Base-by-base conservation (phyloP, 192 early-diverging fungal genomes). In the Entophlyctis luteolus region DNA sequence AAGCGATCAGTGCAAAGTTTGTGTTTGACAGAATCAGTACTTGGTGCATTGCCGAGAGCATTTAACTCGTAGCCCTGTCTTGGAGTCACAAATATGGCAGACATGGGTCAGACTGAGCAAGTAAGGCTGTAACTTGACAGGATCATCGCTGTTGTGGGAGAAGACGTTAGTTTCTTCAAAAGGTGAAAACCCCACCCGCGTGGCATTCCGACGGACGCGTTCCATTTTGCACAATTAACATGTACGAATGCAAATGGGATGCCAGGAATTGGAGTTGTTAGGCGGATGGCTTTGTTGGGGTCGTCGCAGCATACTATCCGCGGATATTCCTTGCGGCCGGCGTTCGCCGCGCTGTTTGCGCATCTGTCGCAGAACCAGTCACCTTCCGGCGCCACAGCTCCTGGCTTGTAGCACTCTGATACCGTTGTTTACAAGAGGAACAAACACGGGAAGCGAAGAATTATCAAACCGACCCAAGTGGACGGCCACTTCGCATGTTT, bases 211-310 rank as follows among this genome's bases (percentile, higher is more conserved):
- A 60, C 32, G 12, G 39, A 20, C 4, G 10, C 5, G 35, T 60
- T 60, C 58, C 58, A 60, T 28, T 46, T 60, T 36, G 58, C 58
- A 31, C 58, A 60, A 16, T 45, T 45, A 14, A 60, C 58, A 28
- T 60, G 58, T 20, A 60, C 29, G 31, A 60, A 60, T 1, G 58
- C 1, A 5, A 36, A 23, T n/a, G 14, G 18, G 38, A 5, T 16
- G 18, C 38, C 38, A 45, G 34, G 31, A 20, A 45, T 45, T 1
- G 38, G 38, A 4, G 20, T 60, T 60, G 58, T 60, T 38, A 5
- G 18, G 18, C 58, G 35, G 2, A 60, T 16, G 10, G 58, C 22
- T n/a, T 20, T n/a, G 39, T 32, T 31, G 8, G 22, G 10, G 22
- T 60, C 35, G n/a, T 38, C 25, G 38, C 23, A 23, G 31, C 58